Base-by-base conservation (phyloP, 768 basidiomycete genomes). In the Tricholoma saponaceum region DNA sequence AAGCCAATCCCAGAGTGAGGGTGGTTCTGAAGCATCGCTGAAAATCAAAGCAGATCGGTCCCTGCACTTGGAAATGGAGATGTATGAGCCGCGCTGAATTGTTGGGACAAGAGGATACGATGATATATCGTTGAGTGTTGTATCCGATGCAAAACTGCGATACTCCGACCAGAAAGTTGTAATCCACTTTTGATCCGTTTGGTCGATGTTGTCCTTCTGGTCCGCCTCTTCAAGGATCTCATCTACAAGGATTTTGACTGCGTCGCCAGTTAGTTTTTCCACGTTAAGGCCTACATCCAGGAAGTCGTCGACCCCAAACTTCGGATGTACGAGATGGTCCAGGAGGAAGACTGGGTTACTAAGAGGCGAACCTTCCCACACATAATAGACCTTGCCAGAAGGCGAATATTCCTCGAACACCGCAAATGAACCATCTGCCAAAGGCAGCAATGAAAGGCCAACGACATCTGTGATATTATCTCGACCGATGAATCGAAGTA, bases 61-160 rank as follows among this genome's bases (percentile, higher is more conserved):
- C 44, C 55, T 62, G 50, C 72, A 71, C 41, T 67, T 59, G 2
- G 57, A 35, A 16, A 75, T 55, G 3, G 74, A 75, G 20, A 72
- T 66, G 26, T 70, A 75, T 18, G 55, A 53, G 7, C 62, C 61
- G 0, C 54, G 41, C 1, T 46, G 56, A 18, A 62, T 61, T 0
- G 70, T 72, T 8, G 70, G 70, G 1, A 77, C 70, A 16, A 77
- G 60, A 2, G 72, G 71, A 59, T 10, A 72, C 63, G 5, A 69
- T 61, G 71, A 59, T 10, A 72, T 64, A 5, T 70, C 62, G 0
- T 56, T 28, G 2, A 46, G 23, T 2, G 44, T 46, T 46, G 44
- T 46, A 13, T 52, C n/a, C 22, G 61, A 50, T 10, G 51, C 55
- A 22, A 62, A 58, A 67, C 23, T 58, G 35, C 22, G 44, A 46